Evolutionary conservation across 1,284 basidiomycete genomes (phyloP).

Genomic region (Ustilago xerochloae): DNA sequence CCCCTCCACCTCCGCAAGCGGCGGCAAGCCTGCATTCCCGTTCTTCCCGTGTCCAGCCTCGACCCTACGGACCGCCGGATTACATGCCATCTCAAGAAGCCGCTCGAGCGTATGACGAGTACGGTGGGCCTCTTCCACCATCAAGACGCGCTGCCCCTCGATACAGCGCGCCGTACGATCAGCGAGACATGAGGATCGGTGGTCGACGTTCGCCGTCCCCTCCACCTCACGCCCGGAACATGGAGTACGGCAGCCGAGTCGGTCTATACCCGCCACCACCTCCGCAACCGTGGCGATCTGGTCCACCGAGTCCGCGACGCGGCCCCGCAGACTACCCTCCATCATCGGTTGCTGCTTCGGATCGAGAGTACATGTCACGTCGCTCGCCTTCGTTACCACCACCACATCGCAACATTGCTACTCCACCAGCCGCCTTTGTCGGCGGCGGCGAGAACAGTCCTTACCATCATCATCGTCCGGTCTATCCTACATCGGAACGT

Average conservation of each 20-base stretch:
- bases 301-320: conserved; percentile 19
- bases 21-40: conserved; percentile 5
- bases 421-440: conserved; percentile 17
- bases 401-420: background rate
- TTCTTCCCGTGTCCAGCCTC: conserved; percentile 7
- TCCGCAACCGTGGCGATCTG: conserved; percentile 15
- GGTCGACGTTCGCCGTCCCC: conserved; percentile 7
- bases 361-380: conserved; percentile 5
- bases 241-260: conserved; percentile 3
- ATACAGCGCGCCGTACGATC: conserved; percentile 16
- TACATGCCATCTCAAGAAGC: background rate
- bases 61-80: conserved; percentile 12
- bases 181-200: conserved; percentile 1
- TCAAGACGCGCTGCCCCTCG: conserved; percentile 5
- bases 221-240: background rate
- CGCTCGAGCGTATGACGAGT: conserved; percentile 13
- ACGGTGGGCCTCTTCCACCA: conserved; percentile 1
- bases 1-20: background rate
- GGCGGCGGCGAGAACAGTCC: background rate
- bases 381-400: conserved; percentile 4
- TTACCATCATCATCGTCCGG: conserved; percentile 4
- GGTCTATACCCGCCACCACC: conserved; percentile 1
- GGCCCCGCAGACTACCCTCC: conserved; percentile 6
- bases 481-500: background rate
- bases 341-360: background rate